Evolutionary conservation across 2,329 filamentous ascomycete species (phyloP), one percentile per base, ranked within the genome.

Genomic region (Cladophialophora exuberans): DNA sequence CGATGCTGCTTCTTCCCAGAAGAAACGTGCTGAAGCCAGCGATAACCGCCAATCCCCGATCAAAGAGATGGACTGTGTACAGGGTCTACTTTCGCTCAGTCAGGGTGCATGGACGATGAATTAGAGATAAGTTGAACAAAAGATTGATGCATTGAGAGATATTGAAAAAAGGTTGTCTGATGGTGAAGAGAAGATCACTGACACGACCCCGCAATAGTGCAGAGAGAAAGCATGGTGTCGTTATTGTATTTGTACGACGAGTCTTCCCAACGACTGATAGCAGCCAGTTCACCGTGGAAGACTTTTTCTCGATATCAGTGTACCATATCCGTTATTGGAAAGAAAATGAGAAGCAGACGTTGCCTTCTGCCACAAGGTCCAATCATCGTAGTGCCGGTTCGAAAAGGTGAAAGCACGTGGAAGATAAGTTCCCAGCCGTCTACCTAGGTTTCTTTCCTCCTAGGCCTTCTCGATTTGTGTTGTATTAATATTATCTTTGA

Each of bases 51-150:
- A 11, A 17, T 62, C 57, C 11, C 60, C 57, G 10, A 57, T 31
- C 18, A 79, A 79, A 53, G 93, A 97, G 68, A 79, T 96, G 70
- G 90, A 95, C 68, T 95, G 90, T 67, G 87, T 96, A 42, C 90
- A 93, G 51, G 90, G 90, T n/a, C 73, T 97, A 61, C 72, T 97
- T 60, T 93, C 89, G 46, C 78, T 97, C 41, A 95, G 90, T 66
- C 89, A 96, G 73, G 93, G 92, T n/a, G 90, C 90, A 67, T 97
- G 92, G 91, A 82, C 84, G 73, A 81, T 41, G 35, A 41, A 41
- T n/a, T n/a, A n/a, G n/a, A n/a, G n/a, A n/a, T n/a, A n/a, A n/a
- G n/a, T n/a, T n/a, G n/a, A n/a, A n/a, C n/a, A n/a, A n/a, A n/a
- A n/a, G n/a, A n/a, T n/a, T n/a, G 46, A 5, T n/a, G 30, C 25